Evolutionary conservation across 345 rosid genomes (phyloP).

Genomic region (Eucalyptus sp.): DNA sequence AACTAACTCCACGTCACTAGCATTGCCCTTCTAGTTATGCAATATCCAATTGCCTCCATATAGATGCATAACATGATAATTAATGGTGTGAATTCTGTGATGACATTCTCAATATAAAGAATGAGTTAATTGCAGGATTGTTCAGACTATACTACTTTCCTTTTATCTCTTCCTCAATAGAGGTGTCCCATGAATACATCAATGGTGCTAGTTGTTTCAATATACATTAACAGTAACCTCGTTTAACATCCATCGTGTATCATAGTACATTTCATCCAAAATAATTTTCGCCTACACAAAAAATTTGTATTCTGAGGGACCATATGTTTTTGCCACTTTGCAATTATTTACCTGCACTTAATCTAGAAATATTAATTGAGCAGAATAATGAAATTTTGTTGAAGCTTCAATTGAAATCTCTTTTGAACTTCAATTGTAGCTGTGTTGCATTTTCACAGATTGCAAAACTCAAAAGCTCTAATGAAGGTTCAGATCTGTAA

Average conservation of each 20-base stretch:
- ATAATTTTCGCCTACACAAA: not conserved
- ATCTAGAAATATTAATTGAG: not conserved
- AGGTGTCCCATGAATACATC: not conserved
- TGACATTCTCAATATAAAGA: not conserved
- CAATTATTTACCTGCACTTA: not conserved
- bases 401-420: not conserved
- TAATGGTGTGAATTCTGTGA: not conserved
- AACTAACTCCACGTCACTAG: not conserved
- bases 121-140: not conserved
- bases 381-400: not conserved
- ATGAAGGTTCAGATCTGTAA: not conserved
- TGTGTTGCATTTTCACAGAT: not conserved
- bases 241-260: not conserved
- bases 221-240: not conserved
- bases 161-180: not conserved
- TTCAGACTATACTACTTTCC: not conserved
- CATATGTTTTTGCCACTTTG: not conserved
- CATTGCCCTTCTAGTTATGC: not conserved
- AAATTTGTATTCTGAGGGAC: not conserved
- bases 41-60: not conserved
- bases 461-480: not conserved
- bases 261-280: not conserved
- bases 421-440: not conserved
- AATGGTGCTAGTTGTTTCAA: not conserved
- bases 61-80: not conserved